A percentile compares a stretch with the other conserved stretches of the same genome.
These are phyloP conservation scores for Macadamia tetraphylla DNA, from an alignment of 164 flowering plant species.

Conservation along the genomic window DNA sequence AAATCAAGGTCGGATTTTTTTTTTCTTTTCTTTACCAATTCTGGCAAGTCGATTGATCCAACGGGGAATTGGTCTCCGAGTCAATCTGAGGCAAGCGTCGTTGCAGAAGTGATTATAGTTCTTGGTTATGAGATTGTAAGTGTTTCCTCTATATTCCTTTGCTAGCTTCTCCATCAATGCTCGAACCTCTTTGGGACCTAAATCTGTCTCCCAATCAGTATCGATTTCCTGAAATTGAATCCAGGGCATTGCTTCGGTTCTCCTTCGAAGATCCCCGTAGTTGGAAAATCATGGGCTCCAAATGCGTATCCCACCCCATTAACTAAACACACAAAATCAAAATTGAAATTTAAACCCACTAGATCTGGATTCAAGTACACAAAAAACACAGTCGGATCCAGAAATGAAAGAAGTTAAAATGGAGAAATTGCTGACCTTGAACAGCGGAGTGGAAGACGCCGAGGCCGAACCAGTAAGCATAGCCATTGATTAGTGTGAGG, in stretches of 20 bases:
- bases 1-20: neutral
- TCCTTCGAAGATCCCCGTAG: slow-evolving; percentile 59
- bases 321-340: slow-evolving; percentile 24
- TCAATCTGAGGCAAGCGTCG: slow-evolving; percentile 48
- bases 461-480: slow-evolving; percentile 46
- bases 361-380: too few relatives aligned
- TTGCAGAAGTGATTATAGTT: slow-evolving; percentile 75
- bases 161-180: slow-evolving; percentile 51
- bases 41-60: slow-evolving; percentile 73
- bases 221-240: slow-evolving; percentile 56
- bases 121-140: slow-evolving; percentile 53
- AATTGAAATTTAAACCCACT: too few relatives aligned
- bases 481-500: slow-evolving; percentile 38
- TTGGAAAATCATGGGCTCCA: slow-evolving; percentile 25
- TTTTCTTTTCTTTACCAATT: slow-evolving; percentile 29
- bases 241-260: slow-evolving; percentile 71
- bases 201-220: slow-evolving; percentile 50
- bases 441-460: slow-evolving; percentile 48
- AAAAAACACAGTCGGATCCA: neutral
- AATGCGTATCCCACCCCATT: slow-evolving; percentile 44
- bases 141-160: slow-evolving; percentile 41
- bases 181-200: slow-evolving; percentile 42
- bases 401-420: neutral
- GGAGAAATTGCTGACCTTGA: slow-evolving; percentile 27
- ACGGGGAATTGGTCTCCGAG: slow-evolving; percentile 51